Evolutionary conservation across 2,329 filamentous ascomycete species (phyloP).

Genomic region (Aureobasidium sp.): DNA sequence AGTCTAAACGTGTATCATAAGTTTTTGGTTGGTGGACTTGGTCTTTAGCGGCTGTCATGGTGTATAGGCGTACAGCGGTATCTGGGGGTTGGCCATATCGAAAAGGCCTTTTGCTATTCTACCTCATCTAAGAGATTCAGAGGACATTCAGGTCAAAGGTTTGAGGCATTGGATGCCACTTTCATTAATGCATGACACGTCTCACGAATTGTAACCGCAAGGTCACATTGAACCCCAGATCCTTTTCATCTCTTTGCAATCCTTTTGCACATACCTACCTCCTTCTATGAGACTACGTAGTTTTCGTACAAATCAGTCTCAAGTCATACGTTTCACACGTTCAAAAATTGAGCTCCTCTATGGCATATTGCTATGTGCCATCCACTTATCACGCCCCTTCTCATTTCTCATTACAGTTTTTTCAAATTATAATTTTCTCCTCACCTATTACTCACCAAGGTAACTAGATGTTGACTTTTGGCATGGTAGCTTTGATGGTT

Average conservation of each 20-base stretch:
- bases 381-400: too few relatives aligned
- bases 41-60: conserved; percentile 5
- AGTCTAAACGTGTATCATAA: not conserved
- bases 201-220: conserved; percentile 1
- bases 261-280: not conserved
- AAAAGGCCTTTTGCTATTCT: conserved; percentile 4
- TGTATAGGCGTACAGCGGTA: conserved; percentile 2
- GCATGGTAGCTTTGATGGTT: too few relatives aligned
- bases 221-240: not conserved
- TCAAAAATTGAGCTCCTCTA: not conserved
- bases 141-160: not conserved
- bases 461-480: too few relatives aligned
- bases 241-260: not conserved
- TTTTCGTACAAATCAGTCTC: not conserved
- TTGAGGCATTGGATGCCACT: not conserved
- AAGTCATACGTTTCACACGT: too few relatives aligned
- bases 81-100: not conserved
- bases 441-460: too few relatives aligned
- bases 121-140: not conserved
- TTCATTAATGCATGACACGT: conserved; percentile 9
- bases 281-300: not conserved
- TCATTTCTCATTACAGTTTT: too few relatives aligned
- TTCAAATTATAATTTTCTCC: too few relatives aligned
- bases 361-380: not conserved
- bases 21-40: not conserved